These are phyloP conservation scores for Tylopilus vinaceipallidus DNA, from an alignment of 768 basidiomycete genomes.

Conservation along the genomic window DNA sequence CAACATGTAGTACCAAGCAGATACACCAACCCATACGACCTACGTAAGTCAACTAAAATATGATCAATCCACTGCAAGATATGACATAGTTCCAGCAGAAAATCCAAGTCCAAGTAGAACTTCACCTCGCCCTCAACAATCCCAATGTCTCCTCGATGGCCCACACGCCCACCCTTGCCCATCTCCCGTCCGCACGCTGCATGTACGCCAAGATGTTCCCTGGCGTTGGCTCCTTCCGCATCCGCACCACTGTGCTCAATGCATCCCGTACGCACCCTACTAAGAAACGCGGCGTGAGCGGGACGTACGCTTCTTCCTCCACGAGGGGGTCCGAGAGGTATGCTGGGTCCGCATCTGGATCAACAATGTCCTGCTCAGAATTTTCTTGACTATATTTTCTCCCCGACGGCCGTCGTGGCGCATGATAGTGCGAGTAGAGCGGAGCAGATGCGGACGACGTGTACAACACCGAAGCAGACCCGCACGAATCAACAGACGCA, in stretches of 20 bases:
- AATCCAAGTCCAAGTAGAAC: not conserved
- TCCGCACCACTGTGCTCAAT: conserved; percentile 35
- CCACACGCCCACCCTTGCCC: conserved; percentile 66
- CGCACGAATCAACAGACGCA: conserved; percentile 22
- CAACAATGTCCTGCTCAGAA: conserved; percentile 12
- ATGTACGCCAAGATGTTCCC: conserved; percentile 49
- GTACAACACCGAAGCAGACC: conserved; percentile 29
- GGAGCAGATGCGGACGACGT: conserved; percentile 18
- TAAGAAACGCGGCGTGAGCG: conserved; percentile 54
- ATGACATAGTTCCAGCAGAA: not conserved
- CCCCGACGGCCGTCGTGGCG: conserved; percentile 10
- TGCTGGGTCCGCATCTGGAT: conserved; percentile 38
- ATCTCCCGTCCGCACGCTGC: conserved; percentile 54
- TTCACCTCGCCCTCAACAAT: conserved; percentile 17
- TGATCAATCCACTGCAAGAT: too few species aligned
- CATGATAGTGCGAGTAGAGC: conserved; percentile 27
- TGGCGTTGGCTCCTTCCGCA: conserved; percentile 28
- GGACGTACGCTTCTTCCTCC: conserved; percentile 60
- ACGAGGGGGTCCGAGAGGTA: conserved; percentile 59
- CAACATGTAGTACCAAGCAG: too few species aligned
- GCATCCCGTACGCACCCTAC: conserved; percentile 45
- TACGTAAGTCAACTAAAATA: too few species aligned
- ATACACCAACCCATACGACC: too few species aligned
- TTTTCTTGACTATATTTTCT: not conserved
- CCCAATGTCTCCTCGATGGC: conserved; percentile 59